Conservation (phyloP, 257 asterid species). For the Solanum appendiculatum region DNA sequence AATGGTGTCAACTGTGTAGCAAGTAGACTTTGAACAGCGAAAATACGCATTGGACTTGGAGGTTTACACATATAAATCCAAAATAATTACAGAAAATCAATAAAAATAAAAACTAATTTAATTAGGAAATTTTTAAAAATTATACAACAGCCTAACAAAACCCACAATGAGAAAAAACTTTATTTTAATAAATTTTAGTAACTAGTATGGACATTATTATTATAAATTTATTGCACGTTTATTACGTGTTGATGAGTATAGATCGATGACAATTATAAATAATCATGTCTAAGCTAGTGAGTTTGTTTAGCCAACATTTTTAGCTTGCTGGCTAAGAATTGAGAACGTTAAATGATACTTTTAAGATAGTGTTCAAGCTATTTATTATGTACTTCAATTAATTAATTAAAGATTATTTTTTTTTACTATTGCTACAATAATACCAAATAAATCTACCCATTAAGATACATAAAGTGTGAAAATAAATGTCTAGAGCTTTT, state of each 20-base stretch:
- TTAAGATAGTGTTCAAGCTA: not conserved
- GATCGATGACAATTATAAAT: too few relatives aligned
- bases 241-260: not conserved
- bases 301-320: not conserved
- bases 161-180: not conserved
- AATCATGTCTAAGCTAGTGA: not conserved
- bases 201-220: not conserved
- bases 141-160: not conserved
- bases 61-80: not conserved
- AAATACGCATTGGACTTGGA: not conserved
- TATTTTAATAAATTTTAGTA: too few relatives aligned
- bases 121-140: not conserved
- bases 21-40: conserved; percentile 3
- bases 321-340: not conserved
- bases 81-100: not conserved
- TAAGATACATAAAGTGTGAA: not conserved
- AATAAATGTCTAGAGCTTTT: not conserved
- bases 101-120: not conserved
- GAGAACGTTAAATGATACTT: not conserved
- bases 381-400: not conserved
- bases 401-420: not conserved
- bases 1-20: conserved; percentile 4
- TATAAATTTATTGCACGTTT: not conserved
- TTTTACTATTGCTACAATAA: not conserved
- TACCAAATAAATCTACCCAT: not conserved